Evolutionary conservation across 768 basidiomycete species (phyloP).

Genomic region (Mycena maculata): DNA sequence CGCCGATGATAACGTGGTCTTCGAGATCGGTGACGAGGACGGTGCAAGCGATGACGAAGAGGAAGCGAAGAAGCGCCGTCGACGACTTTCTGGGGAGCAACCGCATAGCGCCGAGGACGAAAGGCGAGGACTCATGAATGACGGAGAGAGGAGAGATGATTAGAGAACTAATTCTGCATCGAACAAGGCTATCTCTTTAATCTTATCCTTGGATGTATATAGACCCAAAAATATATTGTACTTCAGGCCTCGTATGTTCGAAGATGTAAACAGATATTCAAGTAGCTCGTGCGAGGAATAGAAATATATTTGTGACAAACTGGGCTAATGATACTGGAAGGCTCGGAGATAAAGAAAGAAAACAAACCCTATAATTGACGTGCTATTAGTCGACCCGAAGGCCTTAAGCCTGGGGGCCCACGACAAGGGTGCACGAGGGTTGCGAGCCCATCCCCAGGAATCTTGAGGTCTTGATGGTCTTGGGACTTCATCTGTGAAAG

Average conservation of each 20-base stretch:
- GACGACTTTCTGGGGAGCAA: constrained; percentile 61
- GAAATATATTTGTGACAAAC: too few relatives aligned
- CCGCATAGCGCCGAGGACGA: constrained; percentile 63
- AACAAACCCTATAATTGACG: constrained; percentile 19
- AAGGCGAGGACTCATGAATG: constrained; percentile 72
- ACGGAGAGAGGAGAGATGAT: constrained; percentile 33
- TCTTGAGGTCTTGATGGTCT: not conserved
- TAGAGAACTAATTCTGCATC: too few relatives aligned
- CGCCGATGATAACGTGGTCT: constrained; percentile 81
- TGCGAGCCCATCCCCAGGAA: constrained; percentile 25
- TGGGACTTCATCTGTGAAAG: not conserved
- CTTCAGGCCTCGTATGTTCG: too few relatives aligned
- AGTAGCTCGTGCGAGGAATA: too few relatives aligned
- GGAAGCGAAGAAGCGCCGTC: constrained; percentile 64
- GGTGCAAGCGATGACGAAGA: constrained; percentile 74
- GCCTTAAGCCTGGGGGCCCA: constrained; percentile 14
- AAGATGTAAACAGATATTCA: too few relatives aligned
- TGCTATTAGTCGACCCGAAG: constrained; percentile 23
- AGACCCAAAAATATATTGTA: too few relatives aligned
- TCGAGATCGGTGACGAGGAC: constrained; percentile 92
- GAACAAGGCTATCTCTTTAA: too few relatives aligned
- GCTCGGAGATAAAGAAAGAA: not conserved
- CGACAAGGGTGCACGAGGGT: constrained; percentile 29
- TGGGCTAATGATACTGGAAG: too few relatives aligned
- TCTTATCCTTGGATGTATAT: too few relatives aligned